These are phyloP conservation scores for Pseudonitzschia pungens DNA, from an alignment of 108 stramenopile genomes.

Conservation along the genomic window DNA sequence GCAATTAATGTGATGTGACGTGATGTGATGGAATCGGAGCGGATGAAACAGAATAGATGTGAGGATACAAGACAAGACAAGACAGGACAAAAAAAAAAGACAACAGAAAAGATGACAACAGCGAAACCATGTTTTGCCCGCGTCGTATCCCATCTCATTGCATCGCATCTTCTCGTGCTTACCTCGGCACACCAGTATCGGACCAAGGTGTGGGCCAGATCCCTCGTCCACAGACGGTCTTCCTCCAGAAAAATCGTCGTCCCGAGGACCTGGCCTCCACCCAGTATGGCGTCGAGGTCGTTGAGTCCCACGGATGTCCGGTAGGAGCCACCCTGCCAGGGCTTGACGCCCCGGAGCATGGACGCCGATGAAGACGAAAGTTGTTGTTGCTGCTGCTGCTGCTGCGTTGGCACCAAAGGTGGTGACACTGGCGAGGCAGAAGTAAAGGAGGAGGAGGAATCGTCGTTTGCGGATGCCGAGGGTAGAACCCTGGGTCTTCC, in stretches of 20 bases:
- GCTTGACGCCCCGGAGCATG: constrained; percentile 36
- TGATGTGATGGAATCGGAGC: not conserved
- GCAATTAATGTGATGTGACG: not conserved
- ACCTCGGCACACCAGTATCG: constrained; percentile 85
- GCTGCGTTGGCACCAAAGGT: too few species aligned
- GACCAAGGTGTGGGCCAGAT: constrained; percentile 55
- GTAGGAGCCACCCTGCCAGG: constrained; percentile 48
- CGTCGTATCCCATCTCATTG: too few species aligned
- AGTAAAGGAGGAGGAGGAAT: not conserved
- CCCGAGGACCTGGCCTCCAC: constrained; percentile 77
- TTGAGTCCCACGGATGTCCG: constrained; percentile 75
- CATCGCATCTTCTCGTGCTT: not conserved
- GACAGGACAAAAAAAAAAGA: too few species aligned
- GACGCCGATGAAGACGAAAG: too few species aligned
- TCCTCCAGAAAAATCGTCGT: constrained; percentile 69
- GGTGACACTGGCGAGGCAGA: too few species aligned
- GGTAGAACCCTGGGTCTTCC: not conserved
- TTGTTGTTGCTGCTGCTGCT: too few species aligned
- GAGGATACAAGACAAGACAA: too few species aligned
- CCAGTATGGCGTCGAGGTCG: constrained; percentile 73
- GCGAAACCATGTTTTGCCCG: too few species aligned
- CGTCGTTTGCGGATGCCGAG: not conserved
- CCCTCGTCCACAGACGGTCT: constrained; percentile 72
- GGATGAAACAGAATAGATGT: too few species aligned
- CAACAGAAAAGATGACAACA: too few species aligned